Evolutionary conservation across 495 filamentous ascomycete species (phyloP).

Genomic region (Penicillium paxilli): DNA sequence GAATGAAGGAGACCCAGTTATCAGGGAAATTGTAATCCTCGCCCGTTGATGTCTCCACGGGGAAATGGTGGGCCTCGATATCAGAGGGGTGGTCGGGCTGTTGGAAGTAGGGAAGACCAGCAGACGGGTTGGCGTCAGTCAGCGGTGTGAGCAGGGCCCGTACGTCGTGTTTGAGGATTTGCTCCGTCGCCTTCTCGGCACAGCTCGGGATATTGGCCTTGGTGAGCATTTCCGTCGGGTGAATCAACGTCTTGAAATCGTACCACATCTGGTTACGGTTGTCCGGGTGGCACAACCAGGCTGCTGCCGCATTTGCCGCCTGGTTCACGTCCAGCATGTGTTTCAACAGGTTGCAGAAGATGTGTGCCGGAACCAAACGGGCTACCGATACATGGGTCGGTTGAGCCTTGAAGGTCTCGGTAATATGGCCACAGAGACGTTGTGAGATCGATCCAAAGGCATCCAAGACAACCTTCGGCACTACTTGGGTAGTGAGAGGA

Average conservation of each 20-base stretch:
- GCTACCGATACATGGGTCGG: slow-evolving; percentile 82
- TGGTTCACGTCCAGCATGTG: slow-evolving; percentile 88
- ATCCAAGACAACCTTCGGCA: slow-evolving; percentile 79
- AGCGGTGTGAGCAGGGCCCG: slow-evolving; percentile 61
- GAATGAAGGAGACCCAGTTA: slow-evolving; percentile 80
- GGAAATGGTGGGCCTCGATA: slow-evolving; percentile 32
- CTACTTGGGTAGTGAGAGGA: slow-evolving; percentile 81
- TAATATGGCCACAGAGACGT: slow-evolving; percentile 73
- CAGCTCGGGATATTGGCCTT: slow-evolving; percentile 45
- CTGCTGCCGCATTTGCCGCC: slow-evolving; percentile 61
- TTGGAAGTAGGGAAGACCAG: slow-evolving; percentile 36
- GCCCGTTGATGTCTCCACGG: slow-evolving; percentile 35
- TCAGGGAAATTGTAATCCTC: slow-evolving; percentile 70
- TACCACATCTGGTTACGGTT: slow-evolving; percentile 78
- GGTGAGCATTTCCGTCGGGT: slow-evolving; percentile 55
- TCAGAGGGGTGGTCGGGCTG: slow-evolving; percentile 45
- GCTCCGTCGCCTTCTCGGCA: slow-evolving; percentile 50
- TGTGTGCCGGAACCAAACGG: slow-evolving; percentile 81
- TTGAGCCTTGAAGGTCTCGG: slow-evolving; percentile 72
- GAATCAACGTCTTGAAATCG: slow-evolving; percentile 82
- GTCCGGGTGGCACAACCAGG: slow-evolving; percentile 49
- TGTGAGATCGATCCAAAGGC: slow-evolving; percentile 83
- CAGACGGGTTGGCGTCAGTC: slow-evolving; percentile 31
- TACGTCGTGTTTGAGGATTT: slow-evolving; percentile 73
- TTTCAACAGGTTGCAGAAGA: slow-evolving; percentile 83